These are phyloP conservation scores for Ziziphus jujuba DNA, from an alignment of 306 rosid genomes.

Conservation along the genomic window DNA sequence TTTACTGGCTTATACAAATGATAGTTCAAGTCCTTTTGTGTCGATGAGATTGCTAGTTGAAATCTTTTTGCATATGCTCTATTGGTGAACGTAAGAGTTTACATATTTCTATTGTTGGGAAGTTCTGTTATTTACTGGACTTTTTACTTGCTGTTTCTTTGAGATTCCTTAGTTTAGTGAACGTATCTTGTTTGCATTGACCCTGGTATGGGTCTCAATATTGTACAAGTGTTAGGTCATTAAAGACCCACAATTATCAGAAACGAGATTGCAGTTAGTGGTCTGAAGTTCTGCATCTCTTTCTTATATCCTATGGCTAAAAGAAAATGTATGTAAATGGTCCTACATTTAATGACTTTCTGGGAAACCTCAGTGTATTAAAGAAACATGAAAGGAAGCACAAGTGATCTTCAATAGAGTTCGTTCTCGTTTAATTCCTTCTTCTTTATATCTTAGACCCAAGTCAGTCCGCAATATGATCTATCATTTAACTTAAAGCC, in stretches of 20 bases:
- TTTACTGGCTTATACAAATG: conserved; percentile 1
- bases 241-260: too few species aligned
- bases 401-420: too few species aligned
- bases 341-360: too few species aligned
- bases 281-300: neutral
- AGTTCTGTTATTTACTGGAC: neutral
- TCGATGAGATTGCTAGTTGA: neutral
- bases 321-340: too few species aligned
- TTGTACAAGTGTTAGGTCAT: neutral
- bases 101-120: neutral
- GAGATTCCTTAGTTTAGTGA: neutral
- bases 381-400: too few species aligned
- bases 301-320: neutral
- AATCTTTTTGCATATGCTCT: neutral
- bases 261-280: neutral
- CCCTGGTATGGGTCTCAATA: neutral
- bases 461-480: too few species aligned
- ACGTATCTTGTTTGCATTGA: neutral
- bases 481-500: too few species aligned
- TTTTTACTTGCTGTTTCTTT: neutral
- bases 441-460: too few species aligned
- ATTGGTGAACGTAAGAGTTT: too few species aligned
- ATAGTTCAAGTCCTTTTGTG: neutral
- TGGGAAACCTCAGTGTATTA: too few species aligned
- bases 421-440: too few species aligned